Base-by-base conservation (phyloP, 805 yeast genomes). In the Novakomyces olei region DNA sequence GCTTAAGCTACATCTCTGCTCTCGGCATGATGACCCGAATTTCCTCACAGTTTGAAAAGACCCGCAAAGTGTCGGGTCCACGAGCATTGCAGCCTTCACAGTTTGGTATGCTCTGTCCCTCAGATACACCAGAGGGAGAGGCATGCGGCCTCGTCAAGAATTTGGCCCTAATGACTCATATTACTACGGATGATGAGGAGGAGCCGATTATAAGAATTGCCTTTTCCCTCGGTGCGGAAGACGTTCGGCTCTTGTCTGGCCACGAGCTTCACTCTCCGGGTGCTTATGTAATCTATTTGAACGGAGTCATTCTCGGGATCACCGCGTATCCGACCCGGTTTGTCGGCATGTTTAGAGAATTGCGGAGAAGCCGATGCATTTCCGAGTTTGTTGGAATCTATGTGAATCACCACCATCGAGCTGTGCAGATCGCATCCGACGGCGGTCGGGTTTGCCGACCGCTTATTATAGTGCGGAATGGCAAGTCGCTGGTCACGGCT, bases 111-210 rank as follows among this genome's bases (percentile, higher is more conserved):
- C 63, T 88, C 38, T 88, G 98, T 62, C 80, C 96, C 5, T 78
- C 96, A 0, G 98, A 88, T 65, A 88, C 98, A 0, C 98, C 98
- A 1, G 98, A 88, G 65, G 98, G 98, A 64, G 98, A 88, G 56
- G 98, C 98, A 1, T 88, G 98, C 69, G 98, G 98, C 48, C 65
- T 88, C 53, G 98, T 88, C 24, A 88, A 88, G 57, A 88, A 88
- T 50, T 61, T 88, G 51, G 98, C 98, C 1, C 63, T 88, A 30
- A 88, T 88, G 98, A 88, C 98, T 7, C 98, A 88, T 54, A 88
- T 88, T 47, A 88, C 98, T 4, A 85, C 98, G 1, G 98, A 88
- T 54, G 95, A 80, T 45, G 98, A 88, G 52, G 95, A 85, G 46
- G 77, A 63, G 6, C 96, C 98, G 12, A 69, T 88, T 26, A 67